Evolutionary conservation across 768 basidiomycete genomes (phyloP).

Genomic region (Agaricus sinodeliciosus): DNA sequence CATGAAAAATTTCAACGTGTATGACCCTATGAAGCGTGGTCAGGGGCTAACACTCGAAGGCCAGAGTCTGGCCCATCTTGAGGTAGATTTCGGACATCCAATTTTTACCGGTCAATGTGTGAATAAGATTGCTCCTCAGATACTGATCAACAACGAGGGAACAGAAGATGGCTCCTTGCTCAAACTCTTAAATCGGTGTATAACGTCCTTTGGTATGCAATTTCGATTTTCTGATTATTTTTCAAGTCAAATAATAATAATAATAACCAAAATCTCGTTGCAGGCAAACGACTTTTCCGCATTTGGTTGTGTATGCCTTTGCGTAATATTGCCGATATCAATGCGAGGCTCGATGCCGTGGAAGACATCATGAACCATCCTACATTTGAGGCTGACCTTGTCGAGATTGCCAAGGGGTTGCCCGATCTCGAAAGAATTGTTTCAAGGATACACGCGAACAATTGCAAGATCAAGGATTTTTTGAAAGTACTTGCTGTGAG

Average conservation of each 20-base stretch:
- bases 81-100: slow-evolving; percentile 40
- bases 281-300: slow-evolving; percentile 92
- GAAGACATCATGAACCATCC: slow-evolving; percentile 82
- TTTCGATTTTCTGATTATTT: not conserved
- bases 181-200: slow-evolving; percentile 73
- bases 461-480: slow-evolving; percentile 84
- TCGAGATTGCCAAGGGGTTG: slow-evolving; percentile 66
- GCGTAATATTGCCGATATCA: slow-evolving; percentile 76
- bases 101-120: not conserved
- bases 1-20: slow-evolving; percentile 97
- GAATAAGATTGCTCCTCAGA: slow-evolving; percentile 28
- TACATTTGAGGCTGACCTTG: slow-evolving; percentile 72
- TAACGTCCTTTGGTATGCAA: slow-evolving; percentile 82
- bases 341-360: slow-evolving; percentile 90
- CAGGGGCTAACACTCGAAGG: slow-evolving; percentile 85
- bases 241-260: not conserved
- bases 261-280: not conserved
- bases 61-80: slow-evolving; percentile 91
- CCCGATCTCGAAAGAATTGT: slow-evolving; percentile 94
- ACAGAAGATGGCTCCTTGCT: slow-evolving; percentile 87
- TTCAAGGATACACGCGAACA: slow-evolving; percentile 91
- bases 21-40: slow-evolving; percentile 92
- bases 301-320: slow-evolving; percentile 96
- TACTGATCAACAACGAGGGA: slow-evolving; percentile 90
- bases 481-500: slow-evolving; percentile 70